Base-by-base conservation (phyloP, 2,329 filamentous ascomycete genomes). In the Phaeophleospora eucalypticola region DNA sequence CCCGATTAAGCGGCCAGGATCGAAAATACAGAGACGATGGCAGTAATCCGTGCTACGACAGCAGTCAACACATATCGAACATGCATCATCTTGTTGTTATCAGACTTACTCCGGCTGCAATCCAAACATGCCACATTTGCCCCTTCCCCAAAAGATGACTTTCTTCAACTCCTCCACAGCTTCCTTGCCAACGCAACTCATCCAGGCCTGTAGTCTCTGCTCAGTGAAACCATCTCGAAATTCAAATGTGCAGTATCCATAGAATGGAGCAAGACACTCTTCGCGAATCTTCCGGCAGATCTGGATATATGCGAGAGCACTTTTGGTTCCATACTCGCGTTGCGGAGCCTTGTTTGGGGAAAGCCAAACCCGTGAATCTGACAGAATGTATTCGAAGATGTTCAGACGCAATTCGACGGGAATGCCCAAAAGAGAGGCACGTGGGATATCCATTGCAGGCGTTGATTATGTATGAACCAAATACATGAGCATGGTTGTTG, bases 1-100 rank as follows among this genome's bases (percentile, higher is more conserved):
- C 24, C 24, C 24, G 6, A 12, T 12, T 29, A 9, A 24, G 6
- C 12, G 24, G 14, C n/a, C 24, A 20, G 39, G 27, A 29, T 46
- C 43, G 12, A 46, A 27, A 4, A 12, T 4, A n/a, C 27, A 18
- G 19, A 20, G 17, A 8, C 45, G 39, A 27, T 43, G 16, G 24
- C 45, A 48, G 35, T 43, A 48, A 24, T 48, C 40, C 14, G 39
- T 47, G n/a, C 45, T 47, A 21, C 6, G 4, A 18, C n/a, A n/a
- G 21, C 10, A 32, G 27, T 29, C 24, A 21, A 4, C 14, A 42
- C 4, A 18, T n/a, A 36, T 40, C 27, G 35, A 17, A n/a, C 27
- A 14, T 20, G 21, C 15, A 21, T 12, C 24, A 29, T 29, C 12
- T 6, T 7, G 24, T 7, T 29, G 24, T 12, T 6, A 29, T 29